phyloP scores from a whole-genome alignment of 176 grass and related monocot genomes.

The Guadua angustifolia region DNA sequence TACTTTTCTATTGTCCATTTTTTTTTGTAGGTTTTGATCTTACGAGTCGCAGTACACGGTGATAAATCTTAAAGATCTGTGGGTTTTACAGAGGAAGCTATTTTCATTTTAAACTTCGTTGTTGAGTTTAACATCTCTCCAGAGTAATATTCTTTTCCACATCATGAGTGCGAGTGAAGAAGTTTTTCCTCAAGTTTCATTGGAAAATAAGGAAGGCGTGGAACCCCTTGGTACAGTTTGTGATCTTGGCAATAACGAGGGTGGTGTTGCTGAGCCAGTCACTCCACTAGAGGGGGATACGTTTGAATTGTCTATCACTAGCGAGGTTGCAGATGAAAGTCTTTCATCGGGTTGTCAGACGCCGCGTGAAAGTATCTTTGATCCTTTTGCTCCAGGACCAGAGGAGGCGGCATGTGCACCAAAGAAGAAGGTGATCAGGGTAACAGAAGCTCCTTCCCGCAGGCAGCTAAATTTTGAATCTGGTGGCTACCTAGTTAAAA shows the following conservation, averaged over 20 bases:
- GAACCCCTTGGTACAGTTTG: constrained; percentile 22
- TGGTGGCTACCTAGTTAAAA: constrained; percentile 38
- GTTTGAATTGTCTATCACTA: constrained; percentile 38
- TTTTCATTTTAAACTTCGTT: background rate
- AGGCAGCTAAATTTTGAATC: constrained; percentile 61
- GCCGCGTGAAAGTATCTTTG: constrained; percentile 66
- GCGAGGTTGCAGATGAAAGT: constrained; percentile 23
- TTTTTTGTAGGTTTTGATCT: constrained; percentile 35
- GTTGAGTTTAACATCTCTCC: background rate
- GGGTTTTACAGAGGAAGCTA: background rate
- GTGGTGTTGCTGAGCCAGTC: constrained; percentile 10
- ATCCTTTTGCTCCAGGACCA: constrained; percentile 72
- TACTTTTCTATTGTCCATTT: constrained; percentile 7
- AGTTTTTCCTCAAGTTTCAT: constrained; percentile 20
- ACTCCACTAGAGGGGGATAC: constrained; percentile 21
- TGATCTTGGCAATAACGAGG: constrained; percentile 31
- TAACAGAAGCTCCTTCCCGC: constrained; percentile 34
- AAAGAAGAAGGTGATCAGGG: constrained; percentile 55
- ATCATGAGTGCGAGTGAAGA: constrained; percentile 25
- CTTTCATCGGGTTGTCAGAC: constrained; percentile 44
- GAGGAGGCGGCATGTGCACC: constrained; percentile 56
- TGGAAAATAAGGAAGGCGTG: constrained; percentile 25
- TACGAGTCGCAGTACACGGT: background rate
- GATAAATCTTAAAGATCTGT: background rate
- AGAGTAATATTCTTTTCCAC: background rate